Evolutionary conservation across 1,284 basidiomycete species (phyloP).

Genomic region (Termitomyces sp.): DNA sequence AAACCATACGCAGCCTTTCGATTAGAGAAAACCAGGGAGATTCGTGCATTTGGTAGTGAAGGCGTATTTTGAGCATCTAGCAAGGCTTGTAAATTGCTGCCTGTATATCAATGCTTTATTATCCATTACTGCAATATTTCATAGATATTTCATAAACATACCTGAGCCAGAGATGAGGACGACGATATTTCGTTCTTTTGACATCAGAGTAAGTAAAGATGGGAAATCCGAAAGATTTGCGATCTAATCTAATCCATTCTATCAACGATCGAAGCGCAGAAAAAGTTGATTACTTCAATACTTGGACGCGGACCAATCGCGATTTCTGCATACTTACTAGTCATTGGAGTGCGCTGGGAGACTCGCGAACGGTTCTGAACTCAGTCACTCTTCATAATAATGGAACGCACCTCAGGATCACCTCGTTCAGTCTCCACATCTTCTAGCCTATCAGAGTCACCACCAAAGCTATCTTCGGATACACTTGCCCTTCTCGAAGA

Average conservation of each 20-base stretch:
- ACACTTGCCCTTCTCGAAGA: constrained; percentile 36
- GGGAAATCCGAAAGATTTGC: not conserved
- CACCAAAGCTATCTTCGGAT: constrained; percentile 31
- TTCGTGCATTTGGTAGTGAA: constrained; percentile 62
- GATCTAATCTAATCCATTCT: constrained; percentile 2
- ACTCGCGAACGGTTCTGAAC: not conserved
- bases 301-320: too few species aligned
- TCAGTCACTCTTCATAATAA: not conserved
- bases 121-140: not conserved
- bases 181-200: constrained; percentile 31
- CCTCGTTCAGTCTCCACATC: constrained; percentile 23
- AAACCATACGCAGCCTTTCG: constrained; percentile 90
- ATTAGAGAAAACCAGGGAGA: constrained; percentile 88
- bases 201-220: not conserved
- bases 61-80: constrained; percentile 79
- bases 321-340: not conserved
- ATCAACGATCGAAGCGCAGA: not conserved
- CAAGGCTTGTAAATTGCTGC: constrained; percentile 93
- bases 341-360: not conserved
- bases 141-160: constrained; percentile 24
- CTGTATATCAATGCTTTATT: constrained; percentile 35
- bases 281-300: too few species aligned
- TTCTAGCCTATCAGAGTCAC: constrained; percentile 29
- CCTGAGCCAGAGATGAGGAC: constrained; percentile 74
- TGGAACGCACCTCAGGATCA: constrained; percentile 15